Evolutionary conservation across 495 filamentous ascomycete genomes (phyloP), one percentile per base, ranked within the genome.

Genomic region (Penicillium odoratum): DNA sequence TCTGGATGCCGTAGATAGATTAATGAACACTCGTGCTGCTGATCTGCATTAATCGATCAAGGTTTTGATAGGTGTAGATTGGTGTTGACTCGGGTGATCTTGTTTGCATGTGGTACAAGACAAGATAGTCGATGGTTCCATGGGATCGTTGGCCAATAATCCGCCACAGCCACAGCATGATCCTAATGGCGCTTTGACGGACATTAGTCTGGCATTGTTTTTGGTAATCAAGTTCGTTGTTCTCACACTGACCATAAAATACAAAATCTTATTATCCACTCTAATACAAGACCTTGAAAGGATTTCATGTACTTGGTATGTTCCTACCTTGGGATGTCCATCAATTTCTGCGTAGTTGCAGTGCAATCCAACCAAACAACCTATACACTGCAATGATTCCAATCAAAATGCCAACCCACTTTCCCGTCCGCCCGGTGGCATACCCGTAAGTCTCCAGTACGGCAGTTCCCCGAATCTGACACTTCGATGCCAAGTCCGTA

Each of bases 361-460:
- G 65, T 7, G 68, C 77, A 63, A 77, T 59, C 74, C 74, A 83
- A 13, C 79, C 82, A n/a, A 91, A 76, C 9, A 92, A 38, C 47
- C 90, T 74, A 73, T 91, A 91, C 0, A 84, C 90, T 0, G 82
- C 67, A 67, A 91, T 85, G 54, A 94, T 93, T 5, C 74, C 84
- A 18, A 93, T 59, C 65, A 92, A 71, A 63, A 92, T 91, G 0
- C 90, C 90, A 26, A 90, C 82, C 81, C 88, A 90, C 58, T 84
- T 84, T 0, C 85, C 88, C 30, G 78, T 84, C 28, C 78, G 68
- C 0, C 85, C 86, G 15, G 78, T 82, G 10, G 74, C 70, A 69
- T 90, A 92, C 3, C 84, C 87, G 68, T 91, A 92, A 21, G 71
- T 68, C 56, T 83, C 75, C 44, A 93, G 69, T 21, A 94, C 87